Evolutionary conservation across 331 rosid genomes (phyloP), one percentile per base, ranked within the genome.

Genomic region (Ulmus americana): DNA sequence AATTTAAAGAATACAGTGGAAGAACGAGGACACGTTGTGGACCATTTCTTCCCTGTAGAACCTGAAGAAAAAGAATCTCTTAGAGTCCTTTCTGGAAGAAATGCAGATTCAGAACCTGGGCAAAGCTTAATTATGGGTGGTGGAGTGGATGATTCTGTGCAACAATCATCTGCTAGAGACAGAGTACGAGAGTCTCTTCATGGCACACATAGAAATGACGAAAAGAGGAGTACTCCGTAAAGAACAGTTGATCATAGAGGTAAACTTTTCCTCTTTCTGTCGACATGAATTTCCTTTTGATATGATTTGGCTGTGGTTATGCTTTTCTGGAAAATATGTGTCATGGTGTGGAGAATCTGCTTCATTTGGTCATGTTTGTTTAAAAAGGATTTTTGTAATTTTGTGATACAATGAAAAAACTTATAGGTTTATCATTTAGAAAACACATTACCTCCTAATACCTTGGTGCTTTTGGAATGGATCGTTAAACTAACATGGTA

Each of bases 41-140:
- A 84, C 73, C 76, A 85, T 10, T 67, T 54, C 48, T 80, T 70
- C 71, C 78, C 83, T 48, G 61, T 72, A 35, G 85, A 86, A 43
- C 77, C 73, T 55, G 90, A 83, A 47, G 22, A n/a, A 54, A 80
- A 67, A 59, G 84, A 78, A 54, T 77, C 87, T 0, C 16, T 63
- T 2, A 56, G 76, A 63, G 60, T 64, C 61, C 83, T 85, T 10
- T 41, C 16, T 49, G 80, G 72, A 58, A 64, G 61, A 55, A 72
- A 67, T 80, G 43, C 81, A 75, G 64, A 8, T 75, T 53, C 40
- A n/a, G 63, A 76, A 80, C 73, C 64, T 73, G 12, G 47, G 47
- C 70, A 69, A 5, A 73, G 69, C 60, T 22, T 18, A 65, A 18
- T 61, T 14, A 8, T 2, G 39, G 82, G 80, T 45, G 77, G 70